A percentile compares a stretch with the other conserved stretches of the same genome.
These are phyloP conservation scores for Fennellomyces sp. DNA, from an alignment of 371 early-diverging fungal genomes.

Conservation along the genomic window DNA sequence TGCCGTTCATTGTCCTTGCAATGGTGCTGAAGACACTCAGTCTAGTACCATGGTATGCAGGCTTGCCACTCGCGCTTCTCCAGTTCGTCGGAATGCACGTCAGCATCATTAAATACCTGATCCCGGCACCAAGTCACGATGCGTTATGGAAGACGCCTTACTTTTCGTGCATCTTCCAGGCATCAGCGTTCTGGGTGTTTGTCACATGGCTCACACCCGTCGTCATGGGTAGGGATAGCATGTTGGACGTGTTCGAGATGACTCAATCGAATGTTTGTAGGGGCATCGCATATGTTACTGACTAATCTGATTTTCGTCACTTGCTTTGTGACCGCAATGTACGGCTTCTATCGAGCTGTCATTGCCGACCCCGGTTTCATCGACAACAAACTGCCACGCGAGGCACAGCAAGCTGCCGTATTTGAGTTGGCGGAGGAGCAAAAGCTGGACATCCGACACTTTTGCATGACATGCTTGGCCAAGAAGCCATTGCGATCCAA, in stretches of 20 bases:
- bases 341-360: conserved; percentile 75
- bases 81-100: conserved; percentile 63
- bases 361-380: conserved; percentile 86
- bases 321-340: conserved; percentile 61
- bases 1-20: conserved; percentile 72
- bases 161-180: conserved; percentile 83
- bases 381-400: conserved; percentile 44
- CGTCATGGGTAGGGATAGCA: conserved; percentile 28
- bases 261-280: conserved; percentile 31
- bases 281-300: conserved; percentile 63
- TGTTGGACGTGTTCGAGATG: neutral
- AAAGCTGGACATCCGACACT: conserved; percentile 74
- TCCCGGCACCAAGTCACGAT: conserved; percentile 54
- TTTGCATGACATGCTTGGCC: conserved; percentile 82
- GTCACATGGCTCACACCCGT: conserved; percentile 60
- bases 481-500: conserved; percentile 94
- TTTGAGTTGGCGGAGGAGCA: conserved; percentile 71
- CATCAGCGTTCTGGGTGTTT: conserved; percentile 73
- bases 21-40: conserved; percentile 60
- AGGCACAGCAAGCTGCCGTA: conserved; percentile 55
- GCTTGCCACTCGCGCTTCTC: conserved; percentile 64
- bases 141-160: conserved; percentile 80
- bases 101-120: conserved; percentile 61
- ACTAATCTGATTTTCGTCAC: conserved; percentile 65
- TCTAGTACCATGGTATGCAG: conserved; percentile 77